phyloP scores from a whole-genome alignment of 176 grass and related monocot genomes.

The Rhipidocladum racemiflorum region DNA sequence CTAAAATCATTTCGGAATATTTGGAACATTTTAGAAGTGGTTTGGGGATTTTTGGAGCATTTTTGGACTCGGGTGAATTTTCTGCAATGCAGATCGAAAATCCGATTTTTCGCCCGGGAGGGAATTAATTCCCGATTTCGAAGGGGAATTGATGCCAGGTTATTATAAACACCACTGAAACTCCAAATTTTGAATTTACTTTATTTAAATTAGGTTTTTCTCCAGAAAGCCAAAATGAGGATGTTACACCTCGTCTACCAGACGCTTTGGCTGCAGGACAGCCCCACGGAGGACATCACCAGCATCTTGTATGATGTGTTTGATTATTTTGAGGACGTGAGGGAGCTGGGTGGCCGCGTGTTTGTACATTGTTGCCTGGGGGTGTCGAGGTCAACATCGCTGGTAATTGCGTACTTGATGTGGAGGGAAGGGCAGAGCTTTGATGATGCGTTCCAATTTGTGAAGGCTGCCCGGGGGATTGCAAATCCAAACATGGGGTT shows the following conservation, averaged over 20 bases:
- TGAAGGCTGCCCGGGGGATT: constrained; percentile 90
- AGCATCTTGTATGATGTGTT: constrained; percentile 98
- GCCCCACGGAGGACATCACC: constrained; percentile 96
- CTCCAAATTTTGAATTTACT: too few relatives aligned
- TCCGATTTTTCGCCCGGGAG: too few relatives aligned
- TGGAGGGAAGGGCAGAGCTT: constrained; percentile 99
- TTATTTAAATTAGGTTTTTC: too few relatives aligned
- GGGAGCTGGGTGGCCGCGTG: constrained; percentile 73
- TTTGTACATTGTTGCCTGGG: constrained; percentile 98
- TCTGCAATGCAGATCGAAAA: too few relatives aligned
- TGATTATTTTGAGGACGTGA: constrained; percentile 99
- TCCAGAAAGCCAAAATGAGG: too few relatives aligned
- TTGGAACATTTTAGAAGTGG: too few relatives aligned
- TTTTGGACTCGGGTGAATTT: too few relatives aligned
- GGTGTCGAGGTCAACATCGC: constrained; percentile 83
- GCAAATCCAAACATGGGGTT: constrained; percentile 99
- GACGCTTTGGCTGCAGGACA: constrained; percentile 98
- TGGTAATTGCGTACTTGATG: constrained; percentile 97
- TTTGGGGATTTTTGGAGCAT: too few relatives aligned
- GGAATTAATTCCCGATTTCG: too few relatives aligned
- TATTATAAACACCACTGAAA: too few relatives aligned
- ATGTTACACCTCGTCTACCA: constrained; percentile 86
- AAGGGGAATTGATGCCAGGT: too few relatives aligned
- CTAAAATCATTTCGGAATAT: too few relatives aligned
- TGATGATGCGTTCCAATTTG: constrained; percentile 84